Percentiles rank a stretch among this genome's conserved stretches.
These are phyloP conservation scores for Pythium rishiriense DNA, from an alignment of 352 stramenopile genomes.

Conservation along the genomic window DNA sequence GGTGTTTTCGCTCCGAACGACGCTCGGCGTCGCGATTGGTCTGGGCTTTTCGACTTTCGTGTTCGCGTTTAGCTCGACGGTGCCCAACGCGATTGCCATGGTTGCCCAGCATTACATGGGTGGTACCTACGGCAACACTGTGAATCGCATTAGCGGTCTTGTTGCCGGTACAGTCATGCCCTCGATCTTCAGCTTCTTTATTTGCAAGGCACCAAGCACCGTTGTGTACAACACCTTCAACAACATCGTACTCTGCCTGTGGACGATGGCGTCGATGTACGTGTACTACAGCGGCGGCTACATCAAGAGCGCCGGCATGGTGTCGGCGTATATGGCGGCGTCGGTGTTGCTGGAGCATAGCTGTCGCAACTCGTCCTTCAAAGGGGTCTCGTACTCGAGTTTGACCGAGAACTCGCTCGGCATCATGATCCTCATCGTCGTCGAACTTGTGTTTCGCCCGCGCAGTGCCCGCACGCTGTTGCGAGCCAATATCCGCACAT, in stretches of 20 bases:
- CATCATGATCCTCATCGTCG: slow-evolving; percentile 67
- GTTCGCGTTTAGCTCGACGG: slow-evolving; percentile 68
- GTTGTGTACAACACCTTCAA: slow-evolving; percentile 56
- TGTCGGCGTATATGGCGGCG: slow-evolving; percentile 66
- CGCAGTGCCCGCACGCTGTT: slow-evolving; percentile 54
- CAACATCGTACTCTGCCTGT: slow-evolving; percentile 62
- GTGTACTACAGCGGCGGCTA: slow-evolving; percentile 65
- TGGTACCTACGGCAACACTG: slow-evolving; percentile 65
- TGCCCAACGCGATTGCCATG: slow-evolving; percentile 68
- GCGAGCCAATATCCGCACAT: slow-evolving; percentile 52
- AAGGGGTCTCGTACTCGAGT: slow-evolving; percentile 52
- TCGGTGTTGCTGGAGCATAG: slow-evolving; percentile 57
- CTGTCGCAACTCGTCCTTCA: slow-evolving; percentile 34
- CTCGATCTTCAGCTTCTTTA: slow-evolving; percentile 73
- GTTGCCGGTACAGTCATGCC: slow-evolving; percentile 71
- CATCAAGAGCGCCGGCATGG: slow-evolving; percentile 55
- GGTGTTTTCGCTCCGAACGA: slow-evolving; percentile 65
- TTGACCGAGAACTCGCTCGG: slow-evolving; percentile 66
- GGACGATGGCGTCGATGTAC: slow-evolving; percentile 71
- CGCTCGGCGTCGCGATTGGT: slow-evolving; percentile 54
- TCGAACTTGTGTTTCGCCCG: slow-evolving; percentile 49
- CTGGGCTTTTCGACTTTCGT: slow-evolving; percentile 70
- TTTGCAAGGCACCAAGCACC: slow-evolving; percentile 49
- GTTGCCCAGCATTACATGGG: slow-evolving; percentile 66
- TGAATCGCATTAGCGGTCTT: slow-evolving; percentile 67